These are phyloP conservation scores for Pseudogymnoascus sp. DNA, from an alignment of 2,329 filamentous ascomycete species.

Conservation along the genomic window DNA sequence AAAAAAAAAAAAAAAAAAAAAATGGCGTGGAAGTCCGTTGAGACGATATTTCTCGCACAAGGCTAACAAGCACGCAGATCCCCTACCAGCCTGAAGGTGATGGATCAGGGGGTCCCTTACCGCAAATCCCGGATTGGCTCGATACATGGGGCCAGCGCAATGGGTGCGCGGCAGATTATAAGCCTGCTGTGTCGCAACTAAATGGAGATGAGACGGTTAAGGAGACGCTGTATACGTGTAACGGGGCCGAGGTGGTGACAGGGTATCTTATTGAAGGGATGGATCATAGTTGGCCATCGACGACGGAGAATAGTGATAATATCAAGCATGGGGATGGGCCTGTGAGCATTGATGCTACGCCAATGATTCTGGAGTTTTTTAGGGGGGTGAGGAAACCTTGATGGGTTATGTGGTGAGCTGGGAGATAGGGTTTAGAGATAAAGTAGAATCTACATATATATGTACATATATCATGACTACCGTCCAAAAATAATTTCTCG, in stretches of 20 bases:
- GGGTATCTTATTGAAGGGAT: conserved; percentile 19
- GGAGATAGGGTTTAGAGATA: no score
- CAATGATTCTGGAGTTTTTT: conserved; percentile 36
- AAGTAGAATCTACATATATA: no score
- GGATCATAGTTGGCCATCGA: conserved; percentile 35
- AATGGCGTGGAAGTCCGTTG: no score
- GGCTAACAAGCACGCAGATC: neutral
- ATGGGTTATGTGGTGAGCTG: neutral
- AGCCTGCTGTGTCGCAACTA: conserved; percentile 26
- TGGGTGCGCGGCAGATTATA: conserved; percentile 20
- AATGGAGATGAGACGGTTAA: conserved; percentile 24
- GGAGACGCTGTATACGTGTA: conserved; percentile 19
- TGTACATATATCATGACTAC: no score
- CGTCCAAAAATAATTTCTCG: no score
- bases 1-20: no score
- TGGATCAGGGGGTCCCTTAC: conserved; percentile 36
- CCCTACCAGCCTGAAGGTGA: conserved; percentile 29
- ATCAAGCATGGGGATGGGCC: conserved; percentile 26
- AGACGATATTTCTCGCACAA: no score
- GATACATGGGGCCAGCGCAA: conserved; percentile 33
- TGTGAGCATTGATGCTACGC: conserved; percentile 31
- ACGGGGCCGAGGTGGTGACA: neutral
- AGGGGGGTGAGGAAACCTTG: conserved; percentile 15
- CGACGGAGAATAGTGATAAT: conserved; percentile 30
- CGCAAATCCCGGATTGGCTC: conserved; percentile 35